Evolutionary conservation across 495 filamentous ascomycete genomes (phyloP).

Genomic region (Trichoderma reesei): DNA sequence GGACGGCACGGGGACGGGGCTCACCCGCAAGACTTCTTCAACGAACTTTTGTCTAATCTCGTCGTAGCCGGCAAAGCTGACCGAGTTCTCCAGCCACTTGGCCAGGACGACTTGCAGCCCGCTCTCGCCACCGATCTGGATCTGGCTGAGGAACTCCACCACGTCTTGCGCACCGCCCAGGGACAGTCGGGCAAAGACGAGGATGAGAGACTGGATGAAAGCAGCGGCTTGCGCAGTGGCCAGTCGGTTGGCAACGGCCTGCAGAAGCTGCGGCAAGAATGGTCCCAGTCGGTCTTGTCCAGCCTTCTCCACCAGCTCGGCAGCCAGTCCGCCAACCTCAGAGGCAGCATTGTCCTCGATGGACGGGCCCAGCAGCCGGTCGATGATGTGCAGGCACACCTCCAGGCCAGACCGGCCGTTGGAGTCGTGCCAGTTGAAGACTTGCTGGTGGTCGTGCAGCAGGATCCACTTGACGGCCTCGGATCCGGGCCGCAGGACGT

Average conservation of each 20-base stretch:
- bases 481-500: constrained; percentile 78
- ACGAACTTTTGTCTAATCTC: constrained; percentile 89
- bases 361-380: constrained; percentile 71
- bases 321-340: constrained; percentile 89
- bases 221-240: constrained; percentile 68
- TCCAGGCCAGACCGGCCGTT: constrained; percentile 76
- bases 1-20: background rate
- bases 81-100: constrained; percentile 95
- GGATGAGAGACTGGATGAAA: constrained; percentile 82
- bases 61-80: constrained; percentile 93
- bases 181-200: constrained; percentile 88
- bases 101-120: constrained; percentile 79
- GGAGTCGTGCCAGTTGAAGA: constrained; percentile 71
- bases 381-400: constrained; percentile 81
- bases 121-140: constrained; percentile 62
- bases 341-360: constrained; percentile 88
- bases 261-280: constrained; percentile 79
- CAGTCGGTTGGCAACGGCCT: constrained; percentile 79
- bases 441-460: constrained; percentile 74
- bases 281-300: constrained; percentile 82
- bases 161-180: constrained; percentile 80
- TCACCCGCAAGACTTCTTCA: background rate
- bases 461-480: constrained; percentile 80
- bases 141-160: constrained; percentile 77
- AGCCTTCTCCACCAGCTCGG: constrained; percentile 89